Evolutionary conservation across 2,329 filamentous ascomycete species (phyloP).

Genomic region (Lizonia empirigonia): DNA sequence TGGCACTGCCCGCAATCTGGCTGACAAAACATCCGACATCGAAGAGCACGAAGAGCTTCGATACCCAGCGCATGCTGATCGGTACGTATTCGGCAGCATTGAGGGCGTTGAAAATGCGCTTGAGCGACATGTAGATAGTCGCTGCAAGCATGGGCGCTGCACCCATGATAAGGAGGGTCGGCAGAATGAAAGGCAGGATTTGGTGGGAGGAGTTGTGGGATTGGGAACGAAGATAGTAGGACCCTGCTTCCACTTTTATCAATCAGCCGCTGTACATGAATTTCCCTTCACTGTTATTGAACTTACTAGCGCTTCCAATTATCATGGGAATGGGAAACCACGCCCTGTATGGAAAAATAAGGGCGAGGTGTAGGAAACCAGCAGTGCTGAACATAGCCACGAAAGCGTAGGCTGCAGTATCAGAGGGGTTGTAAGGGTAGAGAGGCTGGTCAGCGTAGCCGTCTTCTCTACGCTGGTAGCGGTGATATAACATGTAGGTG

Average conservation of each 20-base stretch:
- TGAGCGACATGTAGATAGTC: slow-evolving; percentile 56
- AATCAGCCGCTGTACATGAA: no score
- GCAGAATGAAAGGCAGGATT: slow-evolving; percentile 46
- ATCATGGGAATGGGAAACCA: slow-evolving; percentile 60
- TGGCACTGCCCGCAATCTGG: slow-evolving; percentile 28
- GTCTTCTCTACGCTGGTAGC: not conserved
- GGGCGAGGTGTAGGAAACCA: slow-evolving; percentile 9
- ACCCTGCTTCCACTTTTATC: slow-evolving; percentile 17
- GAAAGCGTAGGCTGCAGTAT: slow-evolving; percentile 10
- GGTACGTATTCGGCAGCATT: slow-evolving; percentile 47
- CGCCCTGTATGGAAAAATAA: slow-evolving; percentile 9
- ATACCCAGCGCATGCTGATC: slow-evolving; percentile 31
- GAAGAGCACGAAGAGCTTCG: slow-evolving; percentile 5
- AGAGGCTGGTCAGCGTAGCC: slow-evolving; percentile 14
- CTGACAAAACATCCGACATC: slow-evolving; percentile 20
- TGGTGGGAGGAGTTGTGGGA: slow-evolving; percentile 13
- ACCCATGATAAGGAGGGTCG: slow-evolving; percentile 52
- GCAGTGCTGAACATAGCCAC: slow-evolving; percentile 12
- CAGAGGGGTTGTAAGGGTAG: slow-evolving; percentile 13
- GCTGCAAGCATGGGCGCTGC: slow-evolving; percentile 56
- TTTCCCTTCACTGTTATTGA: no score
- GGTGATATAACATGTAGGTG: no score
- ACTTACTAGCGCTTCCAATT: slow-evolving; percentile 56
- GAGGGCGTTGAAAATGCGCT: slow-evolving; percentile 50
- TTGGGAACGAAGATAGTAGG: slow-evolving; percentile 20